Conservation (phyloP, 148 eudicot genomes). For the Persicaria maculosa region DNA sequence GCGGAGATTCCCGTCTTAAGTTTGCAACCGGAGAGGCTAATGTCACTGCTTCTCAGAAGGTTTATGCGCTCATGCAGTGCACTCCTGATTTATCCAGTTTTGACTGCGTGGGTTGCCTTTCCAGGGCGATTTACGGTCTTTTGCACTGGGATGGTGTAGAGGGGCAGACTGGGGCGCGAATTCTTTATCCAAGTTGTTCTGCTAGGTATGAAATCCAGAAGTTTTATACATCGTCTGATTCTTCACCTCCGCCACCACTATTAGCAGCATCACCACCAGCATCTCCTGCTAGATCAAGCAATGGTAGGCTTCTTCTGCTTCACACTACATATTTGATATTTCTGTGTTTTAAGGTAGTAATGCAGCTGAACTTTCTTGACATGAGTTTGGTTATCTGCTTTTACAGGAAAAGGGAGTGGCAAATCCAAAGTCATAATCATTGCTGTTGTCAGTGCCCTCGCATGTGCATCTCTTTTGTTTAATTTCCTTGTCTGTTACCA, state of each 20-base stretch:
- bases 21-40: constrained; percentile 20
- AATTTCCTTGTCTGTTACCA: neutral
- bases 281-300: neutral
- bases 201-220: constrained; percentile 4
- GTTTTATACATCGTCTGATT: neutral
- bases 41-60: neutral
- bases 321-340: neutral
- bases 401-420: constrained; percentile 5
- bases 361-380: neutral
- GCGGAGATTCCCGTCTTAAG: constrained; percentile 21
- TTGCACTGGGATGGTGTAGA: neutral
- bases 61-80: constrained; percentile 28
- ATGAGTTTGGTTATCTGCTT: neutral
- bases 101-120: constrained; percentile 26
- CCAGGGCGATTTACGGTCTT: neutral
- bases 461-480: neutral
- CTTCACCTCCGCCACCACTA: neutral
- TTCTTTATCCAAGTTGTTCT: neutral
- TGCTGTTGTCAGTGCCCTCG: constrained; percentile 4
- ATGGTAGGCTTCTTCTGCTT: neutral
- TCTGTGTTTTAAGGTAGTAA: neutral
- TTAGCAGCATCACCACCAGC: neutral
- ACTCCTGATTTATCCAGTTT: constrained; percentile 15
- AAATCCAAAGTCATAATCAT: neutral
- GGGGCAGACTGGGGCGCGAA: constrained; percentile 2